These are phyloP conservation scores for Penicillium samsonianum DNA, from an alignment of 495 filamentous ascomycete genomes.

Conservation along the genomic window DNA sequence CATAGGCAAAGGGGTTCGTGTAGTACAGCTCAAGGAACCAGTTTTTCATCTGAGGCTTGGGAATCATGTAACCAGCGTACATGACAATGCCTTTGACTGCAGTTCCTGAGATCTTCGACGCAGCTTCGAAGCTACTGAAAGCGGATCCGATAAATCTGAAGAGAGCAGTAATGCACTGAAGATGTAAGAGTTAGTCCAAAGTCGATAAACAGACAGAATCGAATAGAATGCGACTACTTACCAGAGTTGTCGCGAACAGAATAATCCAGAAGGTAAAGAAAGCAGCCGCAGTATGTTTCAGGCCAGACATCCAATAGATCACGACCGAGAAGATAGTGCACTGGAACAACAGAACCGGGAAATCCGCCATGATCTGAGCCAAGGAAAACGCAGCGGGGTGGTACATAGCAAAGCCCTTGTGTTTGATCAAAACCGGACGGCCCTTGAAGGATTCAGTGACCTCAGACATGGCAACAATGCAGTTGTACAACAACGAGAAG, in stretches of 20 bases:
- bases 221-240: slow-evolving; percentile 1
- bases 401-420: slow-evolving; percentile 73
- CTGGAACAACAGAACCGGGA: slow-evolving; percentile 64
- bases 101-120: slow-evolving; percentile 55
- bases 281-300: slow-evolving; percentile 47
- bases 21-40: slow-evolving; percentile 77
- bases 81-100: slow-evolving; percentile 49
- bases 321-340: slow-evolving; percentile 65
- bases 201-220: too few relatives aligned
- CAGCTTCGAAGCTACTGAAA: slow-evolving; percentile 50
- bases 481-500: slow-evolving; percentile 72
- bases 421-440: slow-evolving; percentile 70
- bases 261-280: slow-evolving; percentile 56
- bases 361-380: slow-evolving; percentile 66
- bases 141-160: slow-evolving; percentile 51
- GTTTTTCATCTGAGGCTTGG: slow-evolving; percentile 62
- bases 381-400: slow-evolving; percentile 71
- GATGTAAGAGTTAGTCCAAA: slow-evolving; percentile 7
- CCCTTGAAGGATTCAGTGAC: slow-evolving; percentile 67
- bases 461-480: slow-evolving; percentile 69
- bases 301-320: slow-evolving; percentile 69
- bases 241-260: slow-evolving; percentile 39
- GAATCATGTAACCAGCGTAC: slow-evolving; percentile 61
- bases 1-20: slow-evolving; percentile 71
- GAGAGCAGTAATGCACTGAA: slow-evolving; percentile 46